Base-by-base conservation (phyloP, 345 rosid species). In the Eucalyptus melliodora region DNA sequence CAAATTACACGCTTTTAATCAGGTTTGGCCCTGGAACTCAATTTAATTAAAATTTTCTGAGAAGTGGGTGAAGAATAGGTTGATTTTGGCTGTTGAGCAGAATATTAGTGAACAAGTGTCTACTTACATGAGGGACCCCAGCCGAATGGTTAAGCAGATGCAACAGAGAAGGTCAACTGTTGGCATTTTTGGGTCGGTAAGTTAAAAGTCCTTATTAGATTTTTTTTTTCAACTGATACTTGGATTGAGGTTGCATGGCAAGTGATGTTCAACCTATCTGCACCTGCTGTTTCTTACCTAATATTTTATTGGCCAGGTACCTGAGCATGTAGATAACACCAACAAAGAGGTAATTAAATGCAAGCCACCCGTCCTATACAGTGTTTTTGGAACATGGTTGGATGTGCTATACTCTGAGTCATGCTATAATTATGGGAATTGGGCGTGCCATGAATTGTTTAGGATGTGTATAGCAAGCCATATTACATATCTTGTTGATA, bases 121-220 rank as follows among this genome's bases (percentile, higher is more conserved):
- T 88, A 90, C 93, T 37, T 94, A 94, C 93, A 96, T 97, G 98
- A 96, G 98, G 93, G 99, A 97, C 93, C 98, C 99, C 67, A 96
- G 96, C 93, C 95, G 97, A 93, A 97, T 98, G 98, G 90, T 96
- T 53, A 97, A 95, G 94, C 99, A 98, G 93, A 98, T 98, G 99
- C 98, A 96, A 90, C 97, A 94, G 91, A 91, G 96, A 92, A 93
- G 94, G 91, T 95, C 96, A 49, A 90, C 96, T 6, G 92, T 94
- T 90, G 91, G 95, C 88, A 89, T 95, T n/a, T 96, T 98, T 92
- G 99, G 96, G 88, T 87, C 89, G 77, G 99, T 98, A 93, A 95
- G 99, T 93, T 88, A 15, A 86, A 37, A 77, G 9, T 19, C 83
- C 47, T 77, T 24, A 77, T 11, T 40, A 21, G 83, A 21, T 17